Evolutionary conservation across 352 stramenopile genomes (phyloP).

Genomic region (Saprolegnia parasitica): DNA sequence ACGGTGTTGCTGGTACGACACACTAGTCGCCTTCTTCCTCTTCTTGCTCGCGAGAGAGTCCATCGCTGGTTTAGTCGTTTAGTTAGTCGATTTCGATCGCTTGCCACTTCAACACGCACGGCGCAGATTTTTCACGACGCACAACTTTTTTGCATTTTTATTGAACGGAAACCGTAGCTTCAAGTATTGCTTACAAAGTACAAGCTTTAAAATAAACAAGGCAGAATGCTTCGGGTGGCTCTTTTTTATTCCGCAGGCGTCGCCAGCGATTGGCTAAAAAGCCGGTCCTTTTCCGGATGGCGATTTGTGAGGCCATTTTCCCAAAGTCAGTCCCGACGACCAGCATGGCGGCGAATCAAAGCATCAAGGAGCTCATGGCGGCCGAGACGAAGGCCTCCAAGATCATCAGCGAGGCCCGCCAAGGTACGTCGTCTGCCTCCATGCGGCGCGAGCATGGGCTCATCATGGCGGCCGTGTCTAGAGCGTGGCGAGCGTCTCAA

Average conservation of each 20-base stretch:
- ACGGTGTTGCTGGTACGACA: too few relatives aligned
- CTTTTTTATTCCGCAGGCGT: neutral
- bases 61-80: neutral
- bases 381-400: conserved; percentile 88
- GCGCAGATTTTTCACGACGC: neutral
- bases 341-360: conserved; percentile 77
- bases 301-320: conserved; percentile 12
- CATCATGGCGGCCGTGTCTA: conserved; percentile 29
- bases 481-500: conserved; percentile 82
- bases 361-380: conserved; percentile 87
- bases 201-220: too few relatives aligned
- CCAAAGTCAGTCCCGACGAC: conserved; percentile 15
- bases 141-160: conserved; percentile 1
- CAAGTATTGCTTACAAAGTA: too few relatives aligned
- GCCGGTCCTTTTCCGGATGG: conserved; percentile 8
- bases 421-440: conserved; percentile 40
- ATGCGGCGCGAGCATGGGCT: neutral
- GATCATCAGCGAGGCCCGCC: conserved; percentile 82
- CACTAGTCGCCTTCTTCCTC: too few relatives aligned
- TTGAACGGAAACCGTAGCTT: too few relatives aligned
- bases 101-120: neutral
- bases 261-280: conserved; percentile 3
- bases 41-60: too few relatives aligned
- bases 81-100: neutral
- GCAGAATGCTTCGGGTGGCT: neutral